phyloP scores from a whole-genome alignment of 2,329 filamentous ascomycete species.

The Aspergillus phoenicis region DNA sequence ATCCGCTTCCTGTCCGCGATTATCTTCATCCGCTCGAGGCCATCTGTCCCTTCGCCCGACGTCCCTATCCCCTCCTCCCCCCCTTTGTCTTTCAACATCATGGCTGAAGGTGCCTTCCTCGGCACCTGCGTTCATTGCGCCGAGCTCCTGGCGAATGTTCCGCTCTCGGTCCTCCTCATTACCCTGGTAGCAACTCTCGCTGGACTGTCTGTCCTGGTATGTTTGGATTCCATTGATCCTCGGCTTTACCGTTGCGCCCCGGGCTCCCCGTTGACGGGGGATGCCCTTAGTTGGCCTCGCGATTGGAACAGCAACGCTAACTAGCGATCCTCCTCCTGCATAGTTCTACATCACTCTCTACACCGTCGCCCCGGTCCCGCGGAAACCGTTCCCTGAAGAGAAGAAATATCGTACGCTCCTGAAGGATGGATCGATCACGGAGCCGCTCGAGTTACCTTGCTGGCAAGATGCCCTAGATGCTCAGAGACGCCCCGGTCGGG shows the following conservation, averaged over 20 bases:
- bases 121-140: constrained; percentile 38
- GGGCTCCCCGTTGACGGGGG: neutral
- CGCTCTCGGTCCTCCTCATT: constrained; percentile 32
- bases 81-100: constrained; percentile 17
- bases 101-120: constrained; percentile 32
- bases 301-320: neutral
- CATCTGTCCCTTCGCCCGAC: neutral
- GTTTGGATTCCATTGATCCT: constrained; percentile 17
- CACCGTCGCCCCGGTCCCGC: constrained; percentile 78
- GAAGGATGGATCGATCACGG: constrained; percentile 61
- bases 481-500: constrained; percentile 57
- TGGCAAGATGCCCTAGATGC: constrained; percentile 80
- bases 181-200: constrained; percentile 32
- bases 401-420: constrained; percentile 80
- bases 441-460: constrained; percentile 68
- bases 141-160: constrained; percentile 31
- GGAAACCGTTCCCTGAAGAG: constrained; percentile 72
- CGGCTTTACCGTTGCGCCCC: neutral
- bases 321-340: neutral
- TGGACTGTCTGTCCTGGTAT: constrained; percentile 39
- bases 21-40: neutral
- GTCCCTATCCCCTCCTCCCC: no score
- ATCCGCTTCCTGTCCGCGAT: constrained; percentile 9
- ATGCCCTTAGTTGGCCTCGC: neutral
- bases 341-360: constrained; percentile 70